Evolutionary conservation across 495 filamentous ascomycete species (phyloP).

Genomic region (Astrothelium subdiscretum): DNA sequence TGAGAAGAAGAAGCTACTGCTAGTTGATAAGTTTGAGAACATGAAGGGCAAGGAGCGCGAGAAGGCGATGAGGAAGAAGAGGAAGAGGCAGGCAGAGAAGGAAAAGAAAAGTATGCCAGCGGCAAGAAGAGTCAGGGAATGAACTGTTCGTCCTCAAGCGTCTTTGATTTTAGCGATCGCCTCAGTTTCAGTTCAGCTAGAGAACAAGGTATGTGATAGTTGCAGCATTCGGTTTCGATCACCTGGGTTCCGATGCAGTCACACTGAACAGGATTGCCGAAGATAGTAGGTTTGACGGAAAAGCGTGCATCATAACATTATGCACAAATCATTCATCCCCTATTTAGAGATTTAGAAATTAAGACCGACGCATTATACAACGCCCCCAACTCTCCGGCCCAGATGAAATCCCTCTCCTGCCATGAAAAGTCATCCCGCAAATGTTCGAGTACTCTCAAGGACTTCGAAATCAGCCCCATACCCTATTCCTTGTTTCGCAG

Average conservation of each 20-base stretch:
- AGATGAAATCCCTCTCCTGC: not conserved
- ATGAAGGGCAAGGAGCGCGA: conserved; percentile 75
- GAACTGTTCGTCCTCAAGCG: too few relatives aligned
- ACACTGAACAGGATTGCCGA: too few relatives aligned
- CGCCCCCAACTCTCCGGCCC: not conserved
- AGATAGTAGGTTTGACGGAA: too few relatives aligned
- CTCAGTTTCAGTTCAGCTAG: not conserved
- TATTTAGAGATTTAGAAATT: not conserved
- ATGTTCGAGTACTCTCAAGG: not conserved
- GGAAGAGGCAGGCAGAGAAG: conserved; percentile 72
- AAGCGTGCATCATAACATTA: not conserved
- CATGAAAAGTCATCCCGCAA: not conserved
- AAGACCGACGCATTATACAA: not conserved
- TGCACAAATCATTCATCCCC: not conserved
- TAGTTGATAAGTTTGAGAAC: conserved; percentile 64
- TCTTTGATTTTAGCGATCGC: too few relatives aligned
- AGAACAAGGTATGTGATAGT: too few relatives aligned
- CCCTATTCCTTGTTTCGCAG: not conserved
- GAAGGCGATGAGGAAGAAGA: conserved; percentile 62
- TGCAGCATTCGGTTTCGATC: too few relatives aligned
- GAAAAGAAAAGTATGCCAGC: conserved; percentile 72
- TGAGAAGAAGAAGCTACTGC: conserved; percentile 73
- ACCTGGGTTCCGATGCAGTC: too few relatives aligned
- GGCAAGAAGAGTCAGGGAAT: conserved; percentile 30
- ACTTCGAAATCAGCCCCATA: not conserved